These are phyloP conservation scores for Wickerhamiella occidentalis DNA, from an alignment of 805 yeast species.

Conservation along the genomic window DNA sequence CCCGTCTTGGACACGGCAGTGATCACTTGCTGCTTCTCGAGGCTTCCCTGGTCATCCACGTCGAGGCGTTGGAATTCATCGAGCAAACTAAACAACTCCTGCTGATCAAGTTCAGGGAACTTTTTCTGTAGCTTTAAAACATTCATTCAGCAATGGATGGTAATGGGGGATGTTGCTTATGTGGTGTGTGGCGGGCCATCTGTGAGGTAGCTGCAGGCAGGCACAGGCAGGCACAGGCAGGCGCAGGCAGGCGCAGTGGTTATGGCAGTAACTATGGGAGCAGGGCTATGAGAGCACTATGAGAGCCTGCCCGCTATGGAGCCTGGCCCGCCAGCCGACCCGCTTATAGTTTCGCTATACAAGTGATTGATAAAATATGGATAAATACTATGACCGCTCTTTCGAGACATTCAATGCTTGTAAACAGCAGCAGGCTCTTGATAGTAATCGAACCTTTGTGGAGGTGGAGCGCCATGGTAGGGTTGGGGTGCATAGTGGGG, in stretches of 20 bases:
- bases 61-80: constrained; percentile 75
- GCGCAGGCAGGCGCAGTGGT: too few relatives aligned
- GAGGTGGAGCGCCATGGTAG: neutral
- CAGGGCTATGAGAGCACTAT: too few relatives aligned
- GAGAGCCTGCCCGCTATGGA: too few relatives aligned
- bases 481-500: neutral
- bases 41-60: constrained; percentile 85
- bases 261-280: too few relatives aligned
- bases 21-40: constrained; percentile 80
- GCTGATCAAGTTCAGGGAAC: constrained; percentile 75
- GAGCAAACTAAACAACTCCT: constrained; percentile 71
- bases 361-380: too few relatives aligned
- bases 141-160: constrained; percentile 35
- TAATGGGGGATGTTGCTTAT: neutral
- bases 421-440: neutral
- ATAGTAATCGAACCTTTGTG: neutral
- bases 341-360: too few relatives aligned
- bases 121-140: constrained; percentile 61
- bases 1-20: constrained; percentile 72
- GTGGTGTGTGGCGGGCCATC: neutral
- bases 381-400: too few relatives aligned
- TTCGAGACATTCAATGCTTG: too few relatives aligned
- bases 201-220: neutral
- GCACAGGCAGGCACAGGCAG: neutral
- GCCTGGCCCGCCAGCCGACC: too few relatives aligned